Evolutionary conservation across 2,329 filamentous ascomycete species (phyloP).

Genomic region (Periconia sp.): DNA sequence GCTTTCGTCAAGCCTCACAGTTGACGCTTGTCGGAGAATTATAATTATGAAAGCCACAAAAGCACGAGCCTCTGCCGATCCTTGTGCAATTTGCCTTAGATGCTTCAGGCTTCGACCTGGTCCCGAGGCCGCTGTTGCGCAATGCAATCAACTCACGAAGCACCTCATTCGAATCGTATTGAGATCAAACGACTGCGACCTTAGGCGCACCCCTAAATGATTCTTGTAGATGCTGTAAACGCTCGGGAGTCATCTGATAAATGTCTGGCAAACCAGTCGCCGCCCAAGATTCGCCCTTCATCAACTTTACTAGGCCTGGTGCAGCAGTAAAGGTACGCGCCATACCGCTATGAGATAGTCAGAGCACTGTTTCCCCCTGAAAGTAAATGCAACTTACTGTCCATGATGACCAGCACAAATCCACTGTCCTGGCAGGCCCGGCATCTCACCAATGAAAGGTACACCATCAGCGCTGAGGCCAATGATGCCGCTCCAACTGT

Average conservation of each 20-base stretch:
- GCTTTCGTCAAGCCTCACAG: constrained; percentile 6
- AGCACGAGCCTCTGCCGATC: too few relatives aligned
- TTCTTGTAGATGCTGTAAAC: constrained; percentile 10
- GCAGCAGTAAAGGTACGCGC: constrained; percentile 34
- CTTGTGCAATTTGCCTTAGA: too few relatives aligned
- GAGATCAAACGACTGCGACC: constrained; percentile 14
- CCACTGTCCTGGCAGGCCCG: constrained; percentile 30
- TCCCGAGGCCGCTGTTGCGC: too few relatives aligned
- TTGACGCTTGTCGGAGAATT: too few relatives aligned
- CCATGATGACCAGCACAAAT: constrained; percentile 37
- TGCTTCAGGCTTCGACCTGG: constrained; percentile 2
- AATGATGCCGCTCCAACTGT: constrained; percentile 38
- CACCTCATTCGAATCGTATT: too few relatives aligned
- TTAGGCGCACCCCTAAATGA: constrained; percentile 1
- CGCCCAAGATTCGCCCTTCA: constrained; percentile 25
- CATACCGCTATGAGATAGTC: constrained; percentile 29
- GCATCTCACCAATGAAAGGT: constrained; percentile 30
- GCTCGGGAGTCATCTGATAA: constrained; percentile 25
- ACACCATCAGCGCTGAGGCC: constrained; percentile 32
- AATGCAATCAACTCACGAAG: too few relatives aligned
- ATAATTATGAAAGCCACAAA: too few relatives aligned
- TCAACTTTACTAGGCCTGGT: constrained; percentile 31
- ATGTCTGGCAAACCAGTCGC: constrained; percentile 28
- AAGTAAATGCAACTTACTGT: too few relatives aligned
- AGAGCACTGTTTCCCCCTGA: too few relatives aligned